Base-by-base conservation (phyloP, 176 grass and related monocot genomes). In the Oryza brachyantha region DNA sequence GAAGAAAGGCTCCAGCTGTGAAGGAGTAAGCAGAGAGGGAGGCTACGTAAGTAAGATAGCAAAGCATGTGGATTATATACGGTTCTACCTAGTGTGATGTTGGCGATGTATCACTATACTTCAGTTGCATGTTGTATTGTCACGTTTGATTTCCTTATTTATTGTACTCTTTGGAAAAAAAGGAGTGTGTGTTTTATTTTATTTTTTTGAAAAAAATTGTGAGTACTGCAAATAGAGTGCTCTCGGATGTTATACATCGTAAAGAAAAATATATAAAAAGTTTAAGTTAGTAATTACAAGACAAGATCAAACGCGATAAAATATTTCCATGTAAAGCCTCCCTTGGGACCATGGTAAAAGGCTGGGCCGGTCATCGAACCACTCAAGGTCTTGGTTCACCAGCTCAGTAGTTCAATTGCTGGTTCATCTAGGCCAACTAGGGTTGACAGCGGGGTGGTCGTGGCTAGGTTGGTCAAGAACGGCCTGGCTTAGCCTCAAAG, bases 1-100 rank as follows among this genome's bases (percentile, higher is more conserved):
- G 17, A 42, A 54, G 16, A 28, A 29, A 36, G 29, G 29, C 5
- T 14, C 7, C 27, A 5, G 6, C 1, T 7, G 12, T 8, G 22
- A 85, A 73, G 71, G 48, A 82, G 13, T 9, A 0, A 82, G 79
- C 42, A 54, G 3, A 35, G 5, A 70, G 12, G 42, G 38, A 34
- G 31, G 13, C 74, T 45, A 42, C 14, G 4, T 0, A 13, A 13
- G 2, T 40, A 48, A 43, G 3, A 43, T 43, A 68, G 21, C 21
- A 25, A 39, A 37, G 17, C 61, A 0, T 68, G 1, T 79, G 32
- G n/a, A 31, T 2, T 38, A 29, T 48, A n/a, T 69, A 74, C 25
- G 21, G 14, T 57, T 34, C 8, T 1, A 25, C 17, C 41, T 19
- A 12, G 17, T 32, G 42, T 72, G 39, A 70, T 55, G 52, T 57